Percentiles rank a stretch among this genome's conserved stretches.
Conservation (phyloP, 768 basidiomycete species). For the Xerocomus brunneocitrinus region DNA sequence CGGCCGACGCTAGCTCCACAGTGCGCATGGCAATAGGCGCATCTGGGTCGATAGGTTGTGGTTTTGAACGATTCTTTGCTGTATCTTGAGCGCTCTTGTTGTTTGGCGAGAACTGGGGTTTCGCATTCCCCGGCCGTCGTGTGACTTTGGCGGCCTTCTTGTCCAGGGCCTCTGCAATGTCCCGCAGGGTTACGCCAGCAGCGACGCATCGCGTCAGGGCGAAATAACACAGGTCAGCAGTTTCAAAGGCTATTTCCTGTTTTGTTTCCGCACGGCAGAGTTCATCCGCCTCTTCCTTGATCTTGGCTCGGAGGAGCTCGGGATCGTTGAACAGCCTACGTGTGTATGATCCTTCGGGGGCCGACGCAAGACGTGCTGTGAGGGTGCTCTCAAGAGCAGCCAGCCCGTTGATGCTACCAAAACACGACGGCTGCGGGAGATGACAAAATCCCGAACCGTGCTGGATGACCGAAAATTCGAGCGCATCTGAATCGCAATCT, state of each 20-base stretch:
- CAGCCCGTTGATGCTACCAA: constrained; percentile 76
- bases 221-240: constrained; percentile 94
- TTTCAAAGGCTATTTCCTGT: constrained; percentile 89
- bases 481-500: constrained; percentile 91
- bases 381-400: constrained; percentile 79
- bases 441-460: constrained; percentile 94
- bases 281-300: constrained; percentile 98
- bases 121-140: constrained; percentile 86
- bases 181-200: constrained; percentile 73
- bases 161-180: constrained; percentile 83
- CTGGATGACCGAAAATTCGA: constrained; percentile 88
- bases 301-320: constrained; percentile 82
- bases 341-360: constrained; percentile 92
- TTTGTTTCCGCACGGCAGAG: constrained; percentile 77
- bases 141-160: constrained; percentile 82
- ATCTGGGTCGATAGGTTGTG: constrained; percentile 29
- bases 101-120: constrained; percentile 62
- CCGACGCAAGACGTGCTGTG: constrained; percentile 60
- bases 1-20: constrained; percentile 48
- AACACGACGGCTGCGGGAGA: constrained; percentile 82
- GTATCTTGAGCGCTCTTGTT: constrained; percentile 20
- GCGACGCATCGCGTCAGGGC: constrained; percentile 79
- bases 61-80: constrained; percentile 26
- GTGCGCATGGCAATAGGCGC: constrained; percentile 75
- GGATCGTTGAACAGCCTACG: constrained; percentile 78